Conservation (phyloP, 2,329 filamentous ascomycete genomes). For the Calonectria hongkongensis region DNA sequence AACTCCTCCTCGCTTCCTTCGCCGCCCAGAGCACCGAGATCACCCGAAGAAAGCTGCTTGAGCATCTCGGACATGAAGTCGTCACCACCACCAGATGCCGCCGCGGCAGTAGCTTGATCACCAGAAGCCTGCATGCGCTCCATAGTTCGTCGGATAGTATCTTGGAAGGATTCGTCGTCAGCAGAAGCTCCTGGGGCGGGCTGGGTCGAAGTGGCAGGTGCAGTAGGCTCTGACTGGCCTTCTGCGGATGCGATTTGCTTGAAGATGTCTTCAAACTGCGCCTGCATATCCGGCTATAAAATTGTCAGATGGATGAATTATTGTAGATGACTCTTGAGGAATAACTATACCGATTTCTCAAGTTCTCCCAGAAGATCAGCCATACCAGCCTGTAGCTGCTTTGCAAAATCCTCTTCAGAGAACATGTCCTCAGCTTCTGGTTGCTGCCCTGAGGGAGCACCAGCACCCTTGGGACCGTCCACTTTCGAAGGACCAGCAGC, state of each 20-base stretch:
- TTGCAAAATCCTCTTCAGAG: conserved; percentile 86
- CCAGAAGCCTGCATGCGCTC: conserved; percentile 95
- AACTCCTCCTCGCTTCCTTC: conserved; percentile 86
- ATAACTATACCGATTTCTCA: conserved; percentile 73
- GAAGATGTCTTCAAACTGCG: conserved; percentile 86
- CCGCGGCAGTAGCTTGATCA: conserved; percentile 87
- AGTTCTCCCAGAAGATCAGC: conserved; percentile 85
- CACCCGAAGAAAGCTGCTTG: conserved; percentile 83
- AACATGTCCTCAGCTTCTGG: conserved; percentile 63
- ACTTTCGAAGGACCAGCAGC: conserved; percentile 54
- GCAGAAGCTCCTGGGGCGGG: conserved; percentile 60
- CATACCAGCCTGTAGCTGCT: conserved; percentile 93
- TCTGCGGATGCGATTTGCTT: conserved; percentile 79
- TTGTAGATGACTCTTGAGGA: not conserved
- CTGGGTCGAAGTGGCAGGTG: conserved; percentile 50
- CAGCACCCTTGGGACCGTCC: conserved; percentile 61
- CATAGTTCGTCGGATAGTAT: conserved; percentile 95
- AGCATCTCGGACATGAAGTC: conserved; percentile 95
- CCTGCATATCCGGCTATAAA: conserved; percentile 80
- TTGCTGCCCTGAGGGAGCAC: conserved; percentile 52
- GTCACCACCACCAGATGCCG: conserved; percentile 79
- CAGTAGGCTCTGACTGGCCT: conserved; percentile 51
- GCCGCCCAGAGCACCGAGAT: conserved; percentile 70
- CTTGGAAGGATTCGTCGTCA: conserved; percentile 85
- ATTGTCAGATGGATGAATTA: conserved; percentile 18